These are phyloP conservation scores for Penicillium robsamsonii DNA, from an alignment of 495 filamentous ascomycete genomes.

Conservation along the genomic window DNA sequence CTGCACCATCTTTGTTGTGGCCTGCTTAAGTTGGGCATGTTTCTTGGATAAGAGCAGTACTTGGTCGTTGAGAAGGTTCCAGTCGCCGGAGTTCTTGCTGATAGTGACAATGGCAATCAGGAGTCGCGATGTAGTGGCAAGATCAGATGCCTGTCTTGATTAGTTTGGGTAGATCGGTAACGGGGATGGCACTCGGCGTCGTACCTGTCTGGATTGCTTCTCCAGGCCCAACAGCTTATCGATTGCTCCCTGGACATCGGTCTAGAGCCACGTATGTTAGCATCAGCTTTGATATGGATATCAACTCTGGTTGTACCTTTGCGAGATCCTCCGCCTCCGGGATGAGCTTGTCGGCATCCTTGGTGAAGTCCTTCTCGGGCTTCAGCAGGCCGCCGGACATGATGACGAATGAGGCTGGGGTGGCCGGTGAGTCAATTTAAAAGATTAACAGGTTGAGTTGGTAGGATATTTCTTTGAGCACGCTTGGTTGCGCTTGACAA, in stretches of 20 bases:
- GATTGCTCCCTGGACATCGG: conserved; percentile 77
- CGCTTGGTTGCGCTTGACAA: conserved; percentile 9
- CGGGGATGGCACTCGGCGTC: conserved; percentile 14
- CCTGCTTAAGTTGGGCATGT: conserved; percentile 99
- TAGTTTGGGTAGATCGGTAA: conserved; percentile 4
- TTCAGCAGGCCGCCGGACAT: conserved; percentile 66
- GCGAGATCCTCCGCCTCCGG: conserved; percentile 85
- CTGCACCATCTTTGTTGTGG: conserved; percentile 98
- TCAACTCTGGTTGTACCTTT: conserved; percentile 55
- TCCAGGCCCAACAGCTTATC: conserved; percentile 89
- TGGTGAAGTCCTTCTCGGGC: conserved; percentile 76
- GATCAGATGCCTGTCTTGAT: conserved; percentile 73
- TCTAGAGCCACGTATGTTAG: conserved; percentile 45
- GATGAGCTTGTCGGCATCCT: conserved; percentile 87
- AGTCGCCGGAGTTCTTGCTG: conserved; percentile 88
- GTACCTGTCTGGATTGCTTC: conserved; percentile 94
- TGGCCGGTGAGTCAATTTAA: conserved; percentile 1
- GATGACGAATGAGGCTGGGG: conserved; percentile 31
- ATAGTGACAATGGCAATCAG: conserved; percentile 86
- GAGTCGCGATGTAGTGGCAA: conserved; percentile 87
- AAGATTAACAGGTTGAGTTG: not conserved
- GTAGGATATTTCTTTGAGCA: not conserved
- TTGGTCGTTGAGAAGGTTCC: conserved; percentile 93
- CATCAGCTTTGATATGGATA: not conserved
- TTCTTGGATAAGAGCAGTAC: conserved; percentile 96